phyloP scores from a whole-genome alignment of 1,284 basidiomycete species.

The Athelia sp. region DNA sequence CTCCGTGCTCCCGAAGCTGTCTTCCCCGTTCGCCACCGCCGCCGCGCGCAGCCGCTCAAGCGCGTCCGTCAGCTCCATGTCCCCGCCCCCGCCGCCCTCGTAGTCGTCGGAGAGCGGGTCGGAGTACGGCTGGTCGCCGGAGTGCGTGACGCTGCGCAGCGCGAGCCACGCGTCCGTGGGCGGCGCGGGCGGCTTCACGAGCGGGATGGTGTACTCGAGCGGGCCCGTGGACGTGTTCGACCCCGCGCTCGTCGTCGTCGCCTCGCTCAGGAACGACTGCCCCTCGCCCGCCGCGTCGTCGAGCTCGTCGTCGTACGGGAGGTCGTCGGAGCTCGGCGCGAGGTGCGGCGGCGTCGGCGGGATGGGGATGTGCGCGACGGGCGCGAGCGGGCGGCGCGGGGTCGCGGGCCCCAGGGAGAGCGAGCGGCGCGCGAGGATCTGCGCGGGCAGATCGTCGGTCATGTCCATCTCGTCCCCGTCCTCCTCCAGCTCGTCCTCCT shows the following conservation, averaged over 20 bases:
- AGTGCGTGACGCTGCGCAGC: constrained; percentile 62
- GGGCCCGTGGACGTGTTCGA: constrained; percentile 34
- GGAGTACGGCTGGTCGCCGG: constrained; percentile 39
- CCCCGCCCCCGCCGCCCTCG: constrained; percentile 36
- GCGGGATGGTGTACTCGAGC: constrained; percentile 69
- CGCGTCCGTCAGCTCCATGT: constrained; percentile 62
- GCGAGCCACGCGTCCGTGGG: constrained; percentile 59
- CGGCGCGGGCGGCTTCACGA: constrained; percentile 46
- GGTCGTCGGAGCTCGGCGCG: neutral
- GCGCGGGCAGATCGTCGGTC: constrained; percentile 49
- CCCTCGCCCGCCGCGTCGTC: constrained; percentile 22
- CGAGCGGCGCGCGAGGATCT: constrained; percentile 42
- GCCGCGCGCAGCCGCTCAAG: constrained; percentile 51
- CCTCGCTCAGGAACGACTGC: constrained; percentile 24
- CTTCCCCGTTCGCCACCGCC: constrained; percentile 33
- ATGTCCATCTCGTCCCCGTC: constrained; percentile 51
- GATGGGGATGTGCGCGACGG: constrained; percentile 16
- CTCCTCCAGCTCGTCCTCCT: no score
- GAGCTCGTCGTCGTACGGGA: constrained; percentile 3
- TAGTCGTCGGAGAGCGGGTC: constrained; percentile 38
- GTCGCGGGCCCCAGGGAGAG: constrained; percentile 34
- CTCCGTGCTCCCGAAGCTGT: constrained; percentile 54
- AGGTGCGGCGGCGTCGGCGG: constrained; percentile 3
- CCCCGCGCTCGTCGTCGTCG: constrained; percentile 30
- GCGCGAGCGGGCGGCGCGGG: constrained; percentile 29